A percentile compares a stretch with the other conserved stretches of the same genome.
These are phyloP conservation scores for Vaccinium macrocarpon DNA, from an alignment of 148 eudicot species.

Conservation along the genomic window DNA sequence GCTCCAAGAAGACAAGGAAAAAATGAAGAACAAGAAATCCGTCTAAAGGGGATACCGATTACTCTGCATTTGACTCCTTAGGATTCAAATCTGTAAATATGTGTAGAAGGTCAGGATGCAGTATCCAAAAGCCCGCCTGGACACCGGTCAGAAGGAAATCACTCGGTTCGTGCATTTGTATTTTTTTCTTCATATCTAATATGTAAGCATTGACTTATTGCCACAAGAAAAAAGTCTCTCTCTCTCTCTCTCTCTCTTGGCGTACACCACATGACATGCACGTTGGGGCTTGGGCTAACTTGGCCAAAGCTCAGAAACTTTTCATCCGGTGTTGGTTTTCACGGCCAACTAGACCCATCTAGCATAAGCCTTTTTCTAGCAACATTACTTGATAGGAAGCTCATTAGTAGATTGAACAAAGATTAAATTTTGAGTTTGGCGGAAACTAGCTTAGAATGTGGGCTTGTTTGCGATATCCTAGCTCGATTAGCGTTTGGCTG, in stretches of 20 bases:
- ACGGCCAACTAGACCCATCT: background rate
- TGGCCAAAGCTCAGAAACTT: background rate
- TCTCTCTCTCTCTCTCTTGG: background rate
- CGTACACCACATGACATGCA: background rate
- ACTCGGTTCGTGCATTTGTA: background rate
- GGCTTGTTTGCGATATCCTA: background rate
- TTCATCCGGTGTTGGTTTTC: background rate
- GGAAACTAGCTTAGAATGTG: background rate
- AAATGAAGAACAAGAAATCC: conserved; percentile 39
- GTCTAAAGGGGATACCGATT: conserved; percentile 16
- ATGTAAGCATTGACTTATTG: background rate
- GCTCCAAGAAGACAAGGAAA: conserved; percentile 29
- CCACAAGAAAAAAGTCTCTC: background rate
- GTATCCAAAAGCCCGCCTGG: background rate
- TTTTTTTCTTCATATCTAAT: background rate
- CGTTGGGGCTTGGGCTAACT: background rate
- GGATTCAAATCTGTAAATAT: background rate
- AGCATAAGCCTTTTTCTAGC: background rate
- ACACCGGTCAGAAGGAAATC: background rate
- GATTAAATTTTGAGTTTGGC: background rate
- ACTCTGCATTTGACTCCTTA: background rate
- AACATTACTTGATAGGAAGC: background rate
- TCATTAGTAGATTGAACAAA: background rate
- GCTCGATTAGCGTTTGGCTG: background rate
- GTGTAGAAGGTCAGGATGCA: background rate